phyloP scores from a whole-genome alignment of 2,329 filamentous ascomycete genomes.

The Diaporthe ilicicola region DNA sequence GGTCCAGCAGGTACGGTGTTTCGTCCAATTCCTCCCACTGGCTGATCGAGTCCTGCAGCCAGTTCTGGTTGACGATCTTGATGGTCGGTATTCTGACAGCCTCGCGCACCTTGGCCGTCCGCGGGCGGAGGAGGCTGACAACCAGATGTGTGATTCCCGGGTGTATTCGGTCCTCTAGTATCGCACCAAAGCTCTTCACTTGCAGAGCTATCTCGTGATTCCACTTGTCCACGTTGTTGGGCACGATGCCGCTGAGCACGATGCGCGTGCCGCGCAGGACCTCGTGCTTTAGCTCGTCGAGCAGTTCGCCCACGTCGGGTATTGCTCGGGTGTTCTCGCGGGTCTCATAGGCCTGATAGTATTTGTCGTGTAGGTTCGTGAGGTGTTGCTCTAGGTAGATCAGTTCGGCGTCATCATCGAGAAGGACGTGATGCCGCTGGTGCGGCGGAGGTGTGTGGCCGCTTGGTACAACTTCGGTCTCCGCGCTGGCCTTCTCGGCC shows the following conservation, averaged over 20 bases:
- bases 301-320: constrained; percentile 86
- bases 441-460: constrained; percentile 44
- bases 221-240: constrained; percentile 79
- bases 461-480: constrained; percentile 47
- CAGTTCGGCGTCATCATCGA: constrained; percentile 88
- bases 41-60: constrained; percentile 85
- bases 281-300: constrained; percentile 80
- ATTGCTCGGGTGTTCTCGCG: constrained; percentile 64
- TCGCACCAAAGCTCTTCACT: constrained; percentile 84
- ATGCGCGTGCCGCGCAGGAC: constrained; percentile 80
- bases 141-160: constrained; percentile 78
- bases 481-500: constrained; percentile 56
- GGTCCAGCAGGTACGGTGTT: constrained; percentile 77
- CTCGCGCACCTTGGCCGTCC: constrained; percentile 90
- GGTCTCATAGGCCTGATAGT: constrained; percentile 84
- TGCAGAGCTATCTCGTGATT: constrained; percentile 88
- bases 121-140: constrained; percentile 73
- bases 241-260: constrained; percentile 91
- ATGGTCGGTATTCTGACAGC: constrained; percentile 82
- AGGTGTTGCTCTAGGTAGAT: constrained; percentile 79
- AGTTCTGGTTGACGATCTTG: constrained; percentile 91
- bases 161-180: constrained; percentile 64
- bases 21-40: constrained; percentile 87
- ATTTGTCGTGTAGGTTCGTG: constrained; percentile 76
- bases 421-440: constrained; percentile 77